These are phyloP conservation scores for Cryptococcus jaspeensis DNA, from an alignment of 1,284 basidiomycete genomes.

Conservation along the genomic window DNA sequence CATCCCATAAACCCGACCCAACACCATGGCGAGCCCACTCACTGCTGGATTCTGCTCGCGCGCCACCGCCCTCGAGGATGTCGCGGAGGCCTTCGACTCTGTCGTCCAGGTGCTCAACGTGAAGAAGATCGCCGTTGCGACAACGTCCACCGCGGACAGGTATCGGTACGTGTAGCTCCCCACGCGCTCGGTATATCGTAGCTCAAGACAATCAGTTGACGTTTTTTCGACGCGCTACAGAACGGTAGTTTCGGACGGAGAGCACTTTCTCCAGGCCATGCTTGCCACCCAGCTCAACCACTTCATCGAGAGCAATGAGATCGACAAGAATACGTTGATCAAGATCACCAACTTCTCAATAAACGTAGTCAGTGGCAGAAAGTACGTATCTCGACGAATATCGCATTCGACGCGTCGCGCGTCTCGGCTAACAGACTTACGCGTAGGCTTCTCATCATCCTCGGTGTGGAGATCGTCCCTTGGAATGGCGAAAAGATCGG, in stretches of 20 bases:
- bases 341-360: conserved; percentile 74
- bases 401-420: conserved; percentile 1
- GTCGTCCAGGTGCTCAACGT: conserved; percentile 77
- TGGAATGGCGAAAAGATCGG: conserved; percentile 69
- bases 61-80: conserved; percentile 29
- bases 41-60: conserved; percentile 42
- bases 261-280: conserved; percentile 86
- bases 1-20: not conserved
- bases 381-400: conserved; percentile 55
- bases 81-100: conserved; percentile 56
- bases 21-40: conserved; percentile 38
- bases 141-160: conserved; percentile 44
- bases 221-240: conserved; percentile 27
- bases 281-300: conserved; percentile 86
- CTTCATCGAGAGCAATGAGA: conserved; percentile 66
- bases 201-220: conserved; percentile 3
- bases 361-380: conserved; percentile 79
- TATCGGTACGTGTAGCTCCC: conserved; percentile 50
- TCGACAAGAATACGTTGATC: conserved; percentile 72
- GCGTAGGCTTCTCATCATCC: conserved; percentile 77
- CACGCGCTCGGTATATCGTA: not conserved
- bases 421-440: not conserved
- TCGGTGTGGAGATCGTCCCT: conserved; percentile 64
- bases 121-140: conserved; percentile 63
- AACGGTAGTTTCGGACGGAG: conserved; percentile 65